phyloP scores from a whole-genome alignment of 768 basidiomycete genomes.

The Termitomyces eurrhizus region DNA sequence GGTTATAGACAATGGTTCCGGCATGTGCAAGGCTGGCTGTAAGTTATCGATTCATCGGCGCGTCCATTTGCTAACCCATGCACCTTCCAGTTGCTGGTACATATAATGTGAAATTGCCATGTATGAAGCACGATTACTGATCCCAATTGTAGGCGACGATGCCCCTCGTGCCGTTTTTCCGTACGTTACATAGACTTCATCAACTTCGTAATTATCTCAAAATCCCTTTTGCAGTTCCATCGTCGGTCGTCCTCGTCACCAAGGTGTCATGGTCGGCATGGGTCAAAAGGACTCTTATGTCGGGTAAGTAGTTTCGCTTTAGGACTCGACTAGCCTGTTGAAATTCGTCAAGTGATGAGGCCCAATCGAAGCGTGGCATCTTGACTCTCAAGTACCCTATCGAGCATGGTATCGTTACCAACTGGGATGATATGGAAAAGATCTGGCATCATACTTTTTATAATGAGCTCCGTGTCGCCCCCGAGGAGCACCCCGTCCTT shows the following conservation, averaged over 20 bases:
- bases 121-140: constrained; percentile 3
- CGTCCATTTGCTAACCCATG: constrained; percentile 16
- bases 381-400: constrained; percentile 91
- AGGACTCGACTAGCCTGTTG: constrained; percentile 4
- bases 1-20: constrained; percentile 94
- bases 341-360: constrained; percentile 65
- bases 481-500: constrained; percentile 89
- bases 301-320: constrained; percentile 50
- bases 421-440: constrained; percentile 99
- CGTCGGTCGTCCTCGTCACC: constrained; percentile 92
- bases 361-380: constrained; percentile 94
- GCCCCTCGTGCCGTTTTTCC: constrained; percentile 92
- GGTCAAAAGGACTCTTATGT: constrained; percentile 96
- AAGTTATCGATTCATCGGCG: constrained; percentile 32
- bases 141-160: constrained; percentile 66
- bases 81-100: constrained; percentile 58
- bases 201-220: neutral
- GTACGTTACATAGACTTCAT: constrained; percentile 44
- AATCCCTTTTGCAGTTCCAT: constrained; percentile 56
- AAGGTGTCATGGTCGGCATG: constrained; percentile 97
- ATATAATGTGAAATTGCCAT: neutral
- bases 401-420: constrained; percentile 92
- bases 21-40: constrained; percentile 99
- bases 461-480: constrained; percentile 91
- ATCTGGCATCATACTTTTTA: constrained; percentile 99